Evolutionary conservation across 2,329 filamentous ascomycete genomes (phyloP).

Genomic region (Colletotrichum sp.): DNA sequence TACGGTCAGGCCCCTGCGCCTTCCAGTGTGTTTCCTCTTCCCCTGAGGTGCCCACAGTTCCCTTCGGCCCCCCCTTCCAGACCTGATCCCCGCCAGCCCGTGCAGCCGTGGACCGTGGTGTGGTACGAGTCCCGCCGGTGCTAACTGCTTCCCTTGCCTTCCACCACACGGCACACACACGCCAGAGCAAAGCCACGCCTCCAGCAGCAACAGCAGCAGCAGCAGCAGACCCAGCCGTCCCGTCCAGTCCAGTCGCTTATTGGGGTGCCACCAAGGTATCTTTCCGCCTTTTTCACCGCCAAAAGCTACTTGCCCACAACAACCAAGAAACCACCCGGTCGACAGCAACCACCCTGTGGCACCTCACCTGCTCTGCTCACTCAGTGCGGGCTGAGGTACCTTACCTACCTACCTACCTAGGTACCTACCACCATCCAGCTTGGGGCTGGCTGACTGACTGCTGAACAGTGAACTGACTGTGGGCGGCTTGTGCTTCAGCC

Average conservation of each 20-base stretch:
- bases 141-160: slow-evolving; percentile 12
- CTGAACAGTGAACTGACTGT: neutral
- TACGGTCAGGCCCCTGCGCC: neutral
- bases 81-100: neutral
- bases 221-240: neutral
- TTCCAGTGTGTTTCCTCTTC: neutral
- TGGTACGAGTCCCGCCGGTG: neutral
- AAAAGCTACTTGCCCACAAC: neutral
- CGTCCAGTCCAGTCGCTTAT: neutral
- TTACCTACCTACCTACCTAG: neutral
- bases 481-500: neutral
- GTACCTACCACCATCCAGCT: neutral
- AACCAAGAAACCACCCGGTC: neutral
- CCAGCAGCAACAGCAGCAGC: too few relatives aligned
- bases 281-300: neutral
- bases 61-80: neutral
- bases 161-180: neutral
- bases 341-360: neutral
- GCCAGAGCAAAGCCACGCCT: neutral
- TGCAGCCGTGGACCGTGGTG: neutral
- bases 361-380: neutral
- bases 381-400: neutral
- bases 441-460: neutral
- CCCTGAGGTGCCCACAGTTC: neutral
- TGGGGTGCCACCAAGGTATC: neutral